Conservation (phyloP, 441 rosid genomes). For the Croton laevigatus region DNA sequence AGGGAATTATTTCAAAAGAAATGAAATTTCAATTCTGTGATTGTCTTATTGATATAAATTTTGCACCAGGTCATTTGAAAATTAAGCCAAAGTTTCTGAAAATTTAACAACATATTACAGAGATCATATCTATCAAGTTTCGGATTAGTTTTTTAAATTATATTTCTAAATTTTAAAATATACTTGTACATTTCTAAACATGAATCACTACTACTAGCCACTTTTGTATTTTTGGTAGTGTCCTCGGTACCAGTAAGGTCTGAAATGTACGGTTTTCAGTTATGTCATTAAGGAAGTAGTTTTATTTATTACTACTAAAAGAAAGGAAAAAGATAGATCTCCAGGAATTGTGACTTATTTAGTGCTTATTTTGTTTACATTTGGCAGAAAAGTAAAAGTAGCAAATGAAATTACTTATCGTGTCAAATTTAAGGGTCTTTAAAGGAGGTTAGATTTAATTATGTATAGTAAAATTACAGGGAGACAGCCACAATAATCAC, state of each 20-base stretch:
- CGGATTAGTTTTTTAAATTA: too few relatives aligned
- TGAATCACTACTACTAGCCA: too few relatives aligned
- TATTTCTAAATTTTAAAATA: too few relatives aligned
- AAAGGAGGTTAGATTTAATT: not conserved
- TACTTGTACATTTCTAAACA: too few relatives aligned
- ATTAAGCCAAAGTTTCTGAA: too few relatives aligned
- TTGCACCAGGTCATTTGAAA: too few relatives aligned
- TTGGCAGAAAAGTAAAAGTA: not conserved
- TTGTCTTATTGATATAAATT: not conserved
- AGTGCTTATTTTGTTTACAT: not conserved
- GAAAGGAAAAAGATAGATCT: not conserved
- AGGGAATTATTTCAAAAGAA: not conserved
- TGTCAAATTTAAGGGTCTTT: not conserved
- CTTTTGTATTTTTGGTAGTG: not conserved
- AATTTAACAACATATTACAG: too few relatives aligned
- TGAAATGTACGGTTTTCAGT: not conserved
- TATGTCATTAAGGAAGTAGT: not conserved
- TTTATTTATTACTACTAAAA: not conserved
- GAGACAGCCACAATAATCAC: not conserved
- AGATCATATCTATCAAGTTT: too few relatives aligned
- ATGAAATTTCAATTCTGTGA: not conserved
- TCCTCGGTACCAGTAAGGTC: not conserved
- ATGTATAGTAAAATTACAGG: not conserved
- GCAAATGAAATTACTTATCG: not conserved
- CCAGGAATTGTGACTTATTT: not conserved